Evolutionary conservation across 169 alveolate genomes (phyloP), one percentile per base, ranked within the genome.

Genomic region (Blepharisma undulans): DNA sequence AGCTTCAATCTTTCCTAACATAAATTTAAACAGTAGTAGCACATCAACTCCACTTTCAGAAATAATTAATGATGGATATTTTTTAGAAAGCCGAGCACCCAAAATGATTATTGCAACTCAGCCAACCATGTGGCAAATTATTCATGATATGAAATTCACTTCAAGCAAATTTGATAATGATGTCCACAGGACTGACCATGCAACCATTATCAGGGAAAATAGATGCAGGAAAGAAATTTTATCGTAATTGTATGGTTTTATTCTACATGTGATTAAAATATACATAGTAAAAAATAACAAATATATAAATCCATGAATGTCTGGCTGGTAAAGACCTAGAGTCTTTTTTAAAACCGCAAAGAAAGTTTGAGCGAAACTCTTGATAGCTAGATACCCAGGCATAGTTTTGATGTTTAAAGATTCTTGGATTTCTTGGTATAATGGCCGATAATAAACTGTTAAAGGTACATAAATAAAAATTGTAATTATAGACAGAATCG

Each of bases 191-290:
- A 36, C 8, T 5, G 60, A 36, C 60, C 60, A 36, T 5, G 8
- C 14, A 36, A 36, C 8, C 60, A 36, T 36, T 36, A 36, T 36
- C 60, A 36, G 4, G 4, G 60, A 36, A 5, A 36, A 5, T 5
- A 36, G 60, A 4, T 5, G 86, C 22, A 12, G 12, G 8, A 79
- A 29, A 21, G 12, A 25, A 4, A 21, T 79, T 79, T 33, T 79
- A 25, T 33, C 33, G n/a, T 84, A 84, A 59, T 84, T 84, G 36
- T 22, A 84, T 3, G 89, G 79, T 8, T 84, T 84, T 72, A 21
- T 25, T 8, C 34, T 0, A 59, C 12, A 21, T 10, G 36, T 32
- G 21, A 0, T 10, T 36, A 84, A 4, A 12, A 4, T 4, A 29
- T 4, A 4, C 6, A 34, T 4, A 34, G 1, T 36, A 36, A 82